Evolutionary conservation across 345 rosid genomes (phyloP), one percentile per base, ranked within the genome.

Genomic region (Salix udensis): DNA sequence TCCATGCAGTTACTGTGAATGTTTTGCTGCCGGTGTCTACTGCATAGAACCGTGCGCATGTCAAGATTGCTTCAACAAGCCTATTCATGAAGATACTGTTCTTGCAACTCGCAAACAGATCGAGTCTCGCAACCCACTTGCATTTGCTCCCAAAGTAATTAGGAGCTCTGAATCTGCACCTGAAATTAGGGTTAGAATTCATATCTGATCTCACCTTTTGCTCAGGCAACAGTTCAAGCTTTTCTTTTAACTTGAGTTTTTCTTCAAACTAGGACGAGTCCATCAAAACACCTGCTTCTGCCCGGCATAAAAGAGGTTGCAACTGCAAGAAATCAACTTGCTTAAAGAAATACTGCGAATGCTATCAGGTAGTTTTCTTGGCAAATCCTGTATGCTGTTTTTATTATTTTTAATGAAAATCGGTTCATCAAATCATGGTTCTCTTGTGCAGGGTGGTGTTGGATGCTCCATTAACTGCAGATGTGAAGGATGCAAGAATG

Each of bases 111-210:
- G 99, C 76, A 92, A 88, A 78, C 99, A 91, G 88, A 96, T 96
- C 5, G 99, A 96, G 75, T 91, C 98, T 46, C 92, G 99, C 55
- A 96, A 96, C 72, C 99, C 99, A 18, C 92, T 93, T 82, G 99
- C 99, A 76, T 96, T 96, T 90, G 98, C 99, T 86, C 98, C 99
- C 65, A 96, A 93, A 91, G 96, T 96, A 55, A 89, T 96, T 75
- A 83, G 90, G 79, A 82, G 80, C 78, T 76, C 91, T 6, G 95
- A 90, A 50, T 72, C 94, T 34, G 77, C 82, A 61, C 82, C 83
- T 26, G 92, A 93, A 81, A 76, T 79, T 65, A 91, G 91, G 89
- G 98, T 96, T 78, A 11, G 84, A 75, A 30, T 31, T 70, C 7
- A 50, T 39, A 21, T 16, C 70, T 34, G 2, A 31, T 24, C 69